These are phyloP conservation scores for Tolypocladium guangdongense DNA, from an alignment of 2,329 filamentous ascomycete species.

Conservation along the genomic window DNA sequence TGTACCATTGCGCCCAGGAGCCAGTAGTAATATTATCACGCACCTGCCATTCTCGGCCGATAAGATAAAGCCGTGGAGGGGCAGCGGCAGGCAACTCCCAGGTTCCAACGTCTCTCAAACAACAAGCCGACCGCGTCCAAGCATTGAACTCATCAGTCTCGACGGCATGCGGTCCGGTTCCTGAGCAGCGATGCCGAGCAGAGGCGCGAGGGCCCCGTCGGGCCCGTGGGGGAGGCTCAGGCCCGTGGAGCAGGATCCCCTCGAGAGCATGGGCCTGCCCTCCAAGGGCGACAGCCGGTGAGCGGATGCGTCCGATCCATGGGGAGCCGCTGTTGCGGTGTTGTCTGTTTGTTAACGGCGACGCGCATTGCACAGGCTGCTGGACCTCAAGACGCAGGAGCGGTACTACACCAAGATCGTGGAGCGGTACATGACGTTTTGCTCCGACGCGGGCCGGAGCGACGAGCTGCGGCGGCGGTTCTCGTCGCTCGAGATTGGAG, in stretches of 20 bases:
- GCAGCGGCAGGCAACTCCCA: too few species aligned
- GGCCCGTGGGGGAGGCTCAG: conserved; percentile 62
- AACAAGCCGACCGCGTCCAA: not conserved
- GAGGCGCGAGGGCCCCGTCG: conserved; percentile 26
- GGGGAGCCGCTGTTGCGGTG: not conserved
- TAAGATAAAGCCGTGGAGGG: not conserved
- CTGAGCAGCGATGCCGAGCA: conserved; percentile 6
- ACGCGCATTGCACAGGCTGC: conserved; percentile 36
- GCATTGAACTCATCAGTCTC: not conserved
- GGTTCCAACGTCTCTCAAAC: not conserved
- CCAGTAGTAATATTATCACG: too few species aligned
- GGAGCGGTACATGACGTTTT: conserved; percentile 82
- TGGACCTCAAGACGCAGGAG: conserved; percentile 70
- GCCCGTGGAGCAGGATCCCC: conserved; percentile 61
- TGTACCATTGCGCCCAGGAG: too few species aligned
- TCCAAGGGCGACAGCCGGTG: conserved; percentile 88
- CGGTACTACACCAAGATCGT: conserved; percentile 79
- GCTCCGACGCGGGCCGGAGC: conserved; percentile 59
- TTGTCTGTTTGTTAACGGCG: not conserved
- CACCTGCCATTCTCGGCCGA: not conserved
- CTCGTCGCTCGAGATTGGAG: conserved; percentile 40
- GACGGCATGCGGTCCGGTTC: not conserved
- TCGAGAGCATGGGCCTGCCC: conserved; percentile 74
- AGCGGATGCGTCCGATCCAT: conserved; percentile 1
- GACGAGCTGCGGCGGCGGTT: conserved; percentile 68